Conservation (phyloP, 1,284 basidiomycete genomes). For the Apiotrichum brassicae region DNA sequence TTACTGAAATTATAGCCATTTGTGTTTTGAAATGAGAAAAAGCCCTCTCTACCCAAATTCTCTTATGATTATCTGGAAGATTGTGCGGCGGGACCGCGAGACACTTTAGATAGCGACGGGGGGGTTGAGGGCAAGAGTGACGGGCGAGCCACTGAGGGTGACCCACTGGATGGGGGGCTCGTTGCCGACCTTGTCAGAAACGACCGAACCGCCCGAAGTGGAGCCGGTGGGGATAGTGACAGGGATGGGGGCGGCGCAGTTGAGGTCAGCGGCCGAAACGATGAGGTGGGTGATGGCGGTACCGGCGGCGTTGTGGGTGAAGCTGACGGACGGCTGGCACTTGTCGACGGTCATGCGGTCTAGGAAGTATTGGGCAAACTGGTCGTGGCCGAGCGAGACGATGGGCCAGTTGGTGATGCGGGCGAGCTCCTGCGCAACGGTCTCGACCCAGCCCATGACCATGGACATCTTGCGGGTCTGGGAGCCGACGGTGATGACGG, state of each 20-base stretch:
- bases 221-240: slow-evolving; percentile 6
- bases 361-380: slow-evolving; percentile 7
- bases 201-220: not conserved
- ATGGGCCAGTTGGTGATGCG: slow-evolving; percentile 14
- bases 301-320: not conserved
- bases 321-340: not conserved
- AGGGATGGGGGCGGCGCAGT: slow-evolving; percentile 2
- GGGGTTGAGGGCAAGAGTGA: not conserved
- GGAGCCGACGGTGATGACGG: slow-evolving; percentile 3
- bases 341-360: slow-evolving; percentile 7
- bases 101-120: too few relatives aligned
- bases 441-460: slow-evolving; percentile 12
- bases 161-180: slow-evolving; percentile 12
- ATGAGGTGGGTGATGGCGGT: not conserved
- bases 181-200: not conserved
- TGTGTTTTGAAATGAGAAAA: too few relatives aligned
- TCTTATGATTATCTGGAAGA: too few relatives aligned
- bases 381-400: slow-evolving; percentile 3
- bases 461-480: slow-evolving; percentile 9
- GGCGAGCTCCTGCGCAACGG: not conserved
- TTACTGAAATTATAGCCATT: too few relatives aligned
- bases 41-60: too few relatives aligned
- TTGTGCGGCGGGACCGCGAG: too few relatives aligned
- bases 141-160: slow-evolving; percentile 1
- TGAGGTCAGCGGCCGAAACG: slow-evolving; percentile 1